Evolutionary conservation across 805 yeast species (phyloP), one percentile per base, ranked within the genome.

Genomic region (Zygosaccharomyces siamensis): DNA sequence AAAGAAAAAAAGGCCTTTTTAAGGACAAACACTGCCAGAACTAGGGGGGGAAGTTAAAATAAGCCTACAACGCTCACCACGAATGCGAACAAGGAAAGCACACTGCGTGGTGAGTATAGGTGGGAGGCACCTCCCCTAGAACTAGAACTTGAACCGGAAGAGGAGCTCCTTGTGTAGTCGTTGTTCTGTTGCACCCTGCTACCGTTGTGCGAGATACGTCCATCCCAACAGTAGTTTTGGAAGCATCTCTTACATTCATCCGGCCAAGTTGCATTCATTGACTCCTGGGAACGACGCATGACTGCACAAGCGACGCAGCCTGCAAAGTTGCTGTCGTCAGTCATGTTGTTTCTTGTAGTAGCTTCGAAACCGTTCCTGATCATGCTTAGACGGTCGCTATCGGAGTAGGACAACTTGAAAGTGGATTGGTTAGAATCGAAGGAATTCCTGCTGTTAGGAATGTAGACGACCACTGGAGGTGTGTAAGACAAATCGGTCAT

Each of bases 281-380:
- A 76, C 68, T 88, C 93, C 60, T 83, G 83, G 41, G 84, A 78
- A 63, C 96, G 80, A 68, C 86, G 83, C 53, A 88, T 74, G 38
- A 88, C 76, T 7, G 95, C 96, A 72, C 96, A 88, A 3, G 86
- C 86, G 43, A 88, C 76, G 72, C 96, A 88, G 7, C 82, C 77
- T 44, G 79, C 70, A 81, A 87, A 88, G 36, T 84, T 80, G 7
- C 71, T 64, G 57, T 86, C 95, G 21, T 83, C 61, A 5, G 95
- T 83, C 39, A 80, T 67, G 64, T 86, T 87, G 51, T 74, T 73
- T 60, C 84, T 76, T 1, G 89, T 74, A n/a, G 83, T 77, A 16
- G 79, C 76, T 59, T 84, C 86, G 61, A 79, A 85, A 4, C 96
- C 96, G 63, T 88, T 89, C 52, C 72, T 65, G 50, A 88, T 77